A percentile compares a stretch with the other conserved stretches of the same genome.
Conservation (phyloP, 225 moss, liverwort and hornwort species). For the Marchantia paleacea region DNA sequence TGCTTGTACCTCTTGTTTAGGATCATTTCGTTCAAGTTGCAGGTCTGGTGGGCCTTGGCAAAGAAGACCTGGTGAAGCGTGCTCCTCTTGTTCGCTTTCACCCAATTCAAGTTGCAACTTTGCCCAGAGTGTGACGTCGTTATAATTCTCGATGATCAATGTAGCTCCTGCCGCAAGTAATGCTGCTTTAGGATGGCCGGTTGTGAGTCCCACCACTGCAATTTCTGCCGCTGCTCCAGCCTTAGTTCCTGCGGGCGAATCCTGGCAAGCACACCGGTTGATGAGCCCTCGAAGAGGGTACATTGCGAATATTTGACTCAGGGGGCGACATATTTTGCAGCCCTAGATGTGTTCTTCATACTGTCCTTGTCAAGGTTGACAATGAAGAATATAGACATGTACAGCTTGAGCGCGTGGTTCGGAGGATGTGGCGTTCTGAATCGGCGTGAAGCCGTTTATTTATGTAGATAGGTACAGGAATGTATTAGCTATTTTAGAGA, state of each 20-base stretch:
- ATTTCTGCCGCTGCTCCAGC: constrained; percentile 75
- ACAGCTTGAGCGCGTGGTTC: no score
- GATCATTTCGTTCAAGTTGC: background rate
- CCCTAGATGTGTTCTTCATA: no score
- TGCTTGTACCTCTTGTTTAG: background rate
- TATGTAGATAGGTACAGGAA: no score
- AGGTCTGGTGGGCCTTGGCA: background rate
- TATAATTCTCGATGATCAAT: constrained; percentile 64
- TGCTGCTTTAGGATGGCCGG: constrained; percentile 62
- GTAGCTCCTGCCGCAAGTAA: constrained; percentile 71
- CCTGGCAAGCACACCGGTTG: constrained; percentile 38
- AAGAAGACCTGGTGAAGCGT: background rate
- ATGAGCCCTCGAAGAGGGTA: background rate
- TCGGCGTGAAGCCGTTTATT: no score
- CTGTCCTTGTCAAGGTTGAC: no score
- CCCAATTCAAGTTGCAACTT: constrained; percentile 28
- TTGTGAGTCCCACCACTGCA: constrained; percentile 67
- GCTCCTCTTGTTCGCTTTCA: background rate
- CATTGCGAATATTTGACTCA: background rate
- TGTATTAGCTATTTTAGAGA: no score
- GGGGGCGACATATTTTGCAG: no score
- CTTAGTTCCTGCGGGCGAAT: constrained; percentile 74
- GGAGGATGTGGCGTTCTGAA: no score
- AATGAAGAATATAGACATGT: no score
- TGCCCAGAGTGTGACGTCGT: constrained; percentile 67